phyloP scores from a whole-genome alignment of 495 filamentous ascomycete species.

The Staphylotrichum tortipilum region DNA sequence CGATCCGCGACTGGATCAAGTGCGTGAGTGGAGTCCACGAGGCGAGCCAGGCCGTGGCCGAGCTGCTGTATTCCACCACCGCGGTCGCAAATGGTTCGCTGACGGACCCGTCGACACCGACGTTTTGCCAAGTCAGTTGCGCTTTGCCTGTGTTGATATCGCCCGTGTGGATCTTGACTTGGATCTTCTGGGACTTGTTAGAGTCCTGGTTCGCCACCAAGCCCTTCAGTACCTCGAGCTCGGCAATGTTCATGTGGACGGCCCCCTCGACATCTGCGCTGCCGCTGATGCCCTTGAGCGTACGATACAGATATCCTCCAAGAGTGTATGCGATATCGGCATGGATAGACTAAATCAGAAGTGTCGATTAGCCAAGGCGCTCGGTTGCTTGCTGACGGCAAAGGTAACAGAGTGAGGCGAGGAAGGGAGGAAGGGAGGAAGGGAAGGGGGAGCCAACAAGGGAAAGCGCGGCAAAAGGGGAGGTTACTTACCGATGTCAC shows the following conservation, averaged over 20 bases:
- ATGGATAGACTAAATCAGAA: conserved; percentile 60
- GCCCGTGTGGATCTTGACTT: conserved; percentile 15
- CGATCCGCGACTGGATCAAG: conserved; percentile 46
- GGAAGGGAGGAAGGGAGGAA: no score
- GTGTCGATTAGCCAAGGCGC: no score
- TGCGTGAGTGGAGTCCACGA: conserved; percentile 48
- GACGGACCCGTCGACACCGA: background rate
- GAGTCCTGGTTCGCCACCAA: conserved; percentile 39
- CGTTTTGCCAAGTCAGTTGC: conserved; percentile 23
- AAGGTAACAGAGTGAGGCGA: no score
- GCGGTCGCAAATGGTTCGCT: conserved; percentile 36
- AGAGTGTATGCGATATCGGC: conserved; percentile 71
- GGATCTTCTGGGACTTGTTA: conserved; percentile 27
- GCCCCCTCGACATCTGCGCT: no score
- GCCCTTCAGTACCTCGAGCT: conserved; percentile 59
- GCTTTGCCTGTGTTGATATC: conserved; percentile 18
- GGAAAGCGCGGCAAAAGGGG: no score
- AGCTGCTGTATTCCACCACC: conserved; percentile 38
- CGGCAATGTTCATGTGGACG: conserved; percentile 49
- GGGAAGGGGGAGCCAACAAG: no score
- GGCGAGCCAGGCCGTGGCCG: conserved; percentile 37
- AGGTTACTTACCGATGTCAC: conserved; percentile 14
- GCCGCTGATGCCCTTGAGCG: conserved; percentile 43
- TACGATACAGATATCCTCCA: conserved; percentile 55
- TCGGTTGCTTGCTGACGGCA: no score